Conservation (phyloP, 2,329 filamentous ascomycete species). For the Penicillium sp. region DNA sequence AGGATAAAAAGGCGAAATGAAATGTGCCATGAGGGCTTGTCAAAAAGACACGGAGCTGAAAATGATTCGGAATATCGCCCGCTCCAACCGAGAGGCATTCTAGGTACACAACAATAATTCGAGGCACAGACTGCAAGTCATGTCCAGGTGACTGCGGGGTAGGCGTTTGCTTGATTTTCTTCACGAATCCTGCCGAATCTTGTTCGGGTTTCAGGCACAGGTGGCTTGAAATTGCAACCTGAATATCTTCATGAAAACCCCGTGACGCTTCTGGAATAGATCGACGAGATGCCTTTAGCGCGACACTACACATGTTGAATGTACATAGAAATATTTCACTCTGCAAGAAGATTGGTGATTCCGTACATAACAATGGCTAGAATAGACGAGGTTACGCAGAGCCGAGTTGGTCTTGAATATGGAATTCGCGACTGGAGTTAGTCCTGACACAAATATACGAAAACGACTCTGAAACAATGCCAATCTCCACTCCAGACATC, state of each 20-base stretch:
- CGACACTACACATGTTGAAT: background rate
- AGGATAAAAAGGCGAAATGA: no score
- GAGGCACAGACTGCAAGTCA: background rate
- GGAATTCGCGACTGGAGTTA: background rate
- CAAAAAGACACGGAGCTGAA: background rate
- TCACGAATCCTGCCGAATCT: background rate
- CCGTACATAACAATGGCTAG: background rate
- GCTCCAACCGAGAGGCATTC: background rate
- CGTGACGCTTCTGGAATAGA: constrained; percentile 18
- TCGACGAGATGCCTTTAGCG: constrained; percentile 3
- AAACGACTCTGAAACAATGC: constrained; percentile 6
- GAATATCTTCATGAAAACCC: background rate
- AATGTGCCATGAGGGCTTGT: background rate
- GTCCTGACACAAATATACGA: background rate
- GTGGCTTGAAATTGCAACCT: constrained; percentile 3
- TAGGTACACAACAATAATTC: background rate
- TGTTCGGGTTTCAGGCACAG: constrained; percentile 8
- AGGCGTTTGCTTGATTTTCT: background rate
- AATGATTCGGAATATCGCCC: background rate
- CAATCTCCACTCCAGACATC: background rate
- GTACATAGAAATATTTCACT: background rate
- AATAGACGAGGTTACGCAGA: background rate
- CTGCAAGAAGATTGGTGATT: background rate
- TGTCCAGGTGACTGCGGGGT: background rate
- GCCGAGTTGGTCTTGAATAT: background rate